These are phyloP conservation scores for Cercospora citrullina DNA, from an alignment of 2,329 filamentous ascomycete species.

Conservation along the genomic window DNA sequence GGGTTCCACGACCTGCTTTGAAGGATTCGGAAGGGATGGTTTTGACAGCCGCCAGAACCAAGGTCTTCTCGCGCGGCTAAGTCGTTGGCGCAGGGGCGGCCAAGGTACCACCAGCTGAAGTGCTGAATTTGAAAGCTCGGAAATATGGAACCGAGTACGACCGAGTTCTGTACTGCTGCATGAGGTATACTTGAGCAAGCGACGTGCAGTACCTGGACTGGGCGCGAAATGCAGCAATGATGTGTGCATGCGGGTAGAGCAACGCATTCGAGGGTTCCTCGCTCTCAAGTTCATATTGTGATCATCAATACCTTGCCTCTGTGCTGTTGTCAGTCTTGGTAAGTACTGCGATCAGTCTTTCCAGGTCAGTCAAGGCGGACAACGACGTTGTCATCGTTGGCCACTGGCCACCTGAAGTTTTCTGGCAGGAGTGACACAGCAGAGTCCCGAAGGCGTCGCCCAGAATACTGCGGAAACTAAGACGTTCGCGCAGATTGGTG, in stretches of 20 bases:
- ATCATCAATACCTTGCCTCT: background rate
- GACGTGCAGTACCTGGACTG: background rate
- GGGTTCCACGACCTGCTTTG: background rate
- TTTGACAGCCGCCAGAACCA: background rate
- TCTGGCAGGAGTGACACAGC: background rate
- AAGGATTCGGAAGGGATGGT: background rate
- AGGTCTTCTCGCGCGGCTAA: background rate
- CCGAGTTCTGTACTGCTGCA: background rate
- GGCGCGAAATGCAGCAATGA: background rate
- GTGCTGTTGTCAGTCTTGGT: background rate
- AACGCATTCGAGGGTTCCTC: background rate
- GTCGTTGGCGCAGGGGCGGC: background rate
- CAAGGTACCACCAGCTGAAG: background rate
- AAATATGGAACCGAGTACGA: background rate
- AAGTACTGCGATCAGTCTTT: background rate
- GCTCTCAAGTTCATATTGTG: background rate
- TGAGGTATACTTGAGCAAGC: background rate
- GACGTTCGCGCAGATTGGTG: background rate
- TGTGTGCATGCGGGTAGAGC: background rate
- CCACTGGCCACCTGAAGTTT: background rate
- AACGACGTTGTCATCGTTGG: background rate
- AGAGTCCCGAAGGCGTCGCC: background rate
- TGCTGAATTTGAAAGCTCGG: background rate
- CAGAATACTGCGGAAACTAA: background rate
- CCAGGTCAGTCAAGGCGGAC: background rate